Evolutionary conservation across 2,329 filamentous ascomycete genomes (phyloP), one percentile per base, ranked within the genome.

Genomic region (Tolypocladium cylindrosporum): DNA sequence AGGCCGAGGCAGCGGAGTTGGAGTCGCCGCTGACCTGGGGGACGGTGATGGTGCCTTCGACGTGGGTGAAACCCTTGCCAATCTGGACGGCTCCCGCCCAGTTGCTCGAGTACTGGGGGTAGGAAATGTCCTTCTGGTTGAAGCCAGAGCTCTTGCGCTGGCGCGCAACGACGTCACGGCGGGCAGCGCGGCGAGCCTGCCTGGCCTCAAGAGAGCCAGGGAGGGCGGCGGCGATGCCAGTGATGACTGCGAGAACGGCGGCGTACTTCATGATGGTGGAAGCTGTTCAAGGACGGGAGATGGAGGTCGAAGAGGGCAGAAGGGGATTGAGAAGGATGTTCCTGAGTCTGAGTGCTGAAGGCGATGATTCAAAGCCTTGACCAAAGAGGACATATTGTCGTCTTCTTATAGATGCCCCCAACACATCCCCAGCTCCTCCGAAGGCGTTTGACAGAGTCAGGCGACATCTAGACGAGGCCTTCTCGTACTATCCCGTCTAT

Each of bases 1-100:
- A 78, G 11, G 73, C 74, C 10, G 75, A 64, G 40, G 62, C 58
- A 59, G 65, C 57, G 50, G 61, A 45, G 16, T 58, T 59, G 21
- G 34, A 10, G 24, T 37, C 43, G 27, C 67, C 66, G 41, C 55
- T 61, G 31, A 61, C 64, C 14, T 63, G 54, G 36, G 68, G 68
- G 4, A 70, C 67, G 9, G 60, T 67, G 56, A 70, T 65, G 55
- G 67, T 70, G 11, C 68, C 68, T 36, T 62, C 61, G 13, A 70
- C 67, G 19, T 63, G 60, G 60, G 60, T 68, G 61, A 64, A 67
- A 24, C 65, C 66, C 8, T 16, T 61, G 36, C 65, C 67, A 31
- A 60, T 65, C 55, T 65, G 62, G 54, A 70, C 67, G 21, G 66
- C 66, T 10, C 68, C 68, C 34, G 64, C 66, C 68, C 68, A 70